phyloP scores from a whole-genome alignment of 2,329 filamentous ascomycete species.

The Arthroderma sp. region DNA sequence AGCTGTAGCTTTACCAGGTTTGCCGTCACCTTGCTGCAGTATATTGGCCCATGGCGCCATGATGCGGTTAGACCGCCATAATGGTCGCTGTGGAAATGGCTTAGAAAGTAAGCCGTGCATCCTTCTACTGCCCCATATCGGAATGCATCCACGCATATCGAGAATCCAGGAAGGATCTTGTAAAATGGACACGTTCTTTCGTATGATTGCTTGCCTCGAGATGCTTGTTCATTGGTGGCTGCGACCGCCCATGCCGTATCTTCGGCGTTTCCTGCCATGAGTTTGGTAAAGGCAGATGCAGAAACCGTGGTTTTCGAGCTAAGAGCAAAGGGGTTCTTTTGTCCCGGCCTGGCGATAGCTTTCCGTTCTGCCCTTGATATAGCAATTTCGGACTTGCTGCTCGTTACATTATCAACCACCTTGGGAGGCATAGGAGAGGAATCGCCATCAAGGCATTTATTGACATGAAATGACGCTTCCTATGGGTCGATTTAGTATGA shows the following conservation, averaged over 20 bases:
- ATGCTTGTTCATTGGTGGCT: conserved; percentile 62
- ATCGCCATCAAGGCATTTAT: conserved; percentile 78
- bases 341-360: conserved; percentile 61
- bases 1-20: conserved; percentile 81
- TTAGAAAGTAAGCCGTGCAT: conserved; percentile 89
- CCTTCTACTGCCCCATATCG: conserved; percentile 87
- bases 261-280: conserved; percentile 89
- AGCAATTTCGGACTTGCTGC: conserved; percentile 13
- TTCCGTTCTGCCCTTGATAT: conserved; percentile 53
- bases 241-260: conserved; percentile 81
- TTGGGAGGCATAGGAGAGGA: conserved; percentile 31
- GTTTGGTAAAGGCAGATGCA: conserved; percentile 71
- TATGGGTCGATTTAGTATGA: conserved; percentile 27
- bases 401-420: conserved; percentile 6
- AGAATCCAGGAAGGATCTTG: conserved; percentile 90
- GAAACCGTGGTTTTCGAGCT: conserved; percentile 22
- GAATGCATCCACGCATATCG: conserved; percentile 90
- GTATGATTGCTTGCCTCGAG: conserved; percentile 74
- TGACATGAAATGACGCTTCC: conserved; percentile 73
- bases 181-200: conserved; percentile 93
- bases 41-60: conserved; percentile 91
- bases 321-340: conserved; percentile 62
- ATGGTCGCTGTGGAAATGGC: conserved; percentile 96
- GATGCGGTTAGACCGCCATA: conserved; percentile 80
- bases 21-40: conserved; percentile 84